Evolutionary conservation across 805 yeast genomes (phyloP), one percentile per base, ranked within the genome.

Genomic region (Candida alai): DNA sequence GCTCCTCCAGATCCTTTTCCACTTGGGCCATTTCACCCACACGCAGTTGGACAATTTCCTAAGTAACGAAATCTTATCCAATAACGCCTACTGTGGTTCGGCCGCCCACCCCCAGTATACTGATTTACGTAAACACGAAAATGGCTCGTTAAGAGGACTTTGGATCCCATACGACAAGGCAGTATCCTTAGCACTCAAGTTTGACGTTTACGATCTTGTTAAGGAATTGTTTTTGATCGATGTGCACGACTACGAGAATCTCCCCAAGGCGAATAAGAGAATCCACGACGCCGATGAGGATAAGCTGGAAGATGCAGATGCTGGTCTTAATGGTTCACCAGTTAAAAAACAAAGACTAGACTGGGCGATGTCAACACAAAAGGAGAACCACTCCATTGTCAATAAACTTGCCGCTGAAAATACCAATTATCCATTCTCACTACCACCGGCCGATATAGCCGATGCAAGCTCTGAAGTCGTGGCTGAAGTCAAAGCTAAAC

Each of bases 81-180:
- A 54, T 42, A 40, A 58, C 28, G 62, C 59, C 39, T 65, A 54
- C 44, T 49, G 46, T 26, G 48, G 53, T 15, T 28, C 45, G 19
- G 36, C 26, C 22, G 37, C 36, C 20, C 34, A 45, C 5, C 41
- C 48, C 14, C 47, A 47, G 25, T 51, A 42, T 36, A 49, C 52
- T 32, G 69, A 66, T 47, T 54, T 46, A 22, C 42, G 58, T 4
- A 32, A 43, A n/a, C 58, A 56, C 40, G 56, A 51, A 14, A 54
- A 56, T 36, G 20, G 40, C 4, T 43, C 41, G 24, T 38, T 65
- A 21, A 45, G 54, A 20, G 73, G 73, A 0, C 34, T 65, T 14
- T 66, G 73, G 73, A 52, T 66, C 16, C 60, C 71, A 10, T 66
- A 63, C 48, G 73, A 65, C 37, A 62, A 58, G 44, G 70, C 71